These are phyloP conservation scores for Daphne laureola DNA, from an alignment of 441 rosid genomes.

Conservation along the genomic window DNA sequence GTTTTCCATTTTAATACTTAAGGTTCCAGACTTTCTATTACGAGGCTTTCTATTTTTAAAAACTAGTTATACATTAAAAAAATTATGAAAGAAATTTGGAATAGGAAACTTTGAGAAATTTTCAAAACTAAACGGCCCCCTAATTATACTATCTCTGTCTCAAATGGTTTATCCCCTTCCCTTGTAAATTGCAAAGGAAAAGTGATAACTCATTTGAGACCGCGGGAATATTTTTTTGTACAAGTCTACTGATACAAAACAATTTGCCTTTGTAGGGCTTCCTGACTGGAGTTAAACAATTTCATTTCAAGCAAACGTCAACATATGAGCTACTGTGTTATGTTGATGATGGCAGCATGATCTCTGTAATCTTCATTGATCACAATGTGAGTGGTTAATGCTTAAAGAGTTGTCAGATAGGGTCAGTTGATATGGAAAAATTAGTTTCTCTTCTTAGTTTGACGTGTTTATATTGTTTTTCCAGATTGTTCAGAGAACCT, in stretches of 20 bases:
- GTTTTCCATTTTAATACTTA: no score
- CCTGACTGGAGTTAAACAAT: conserved; percentile 80
- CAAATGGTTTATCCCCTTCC: no score
- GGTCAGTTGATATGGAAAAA: not conserved
- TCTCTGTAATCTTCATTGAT: conserved; percentile 75
- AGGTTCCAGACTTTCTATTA: no score
- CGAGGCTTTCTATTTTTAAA: no score
- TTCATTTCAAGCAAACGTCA: conserved; percentile 55
- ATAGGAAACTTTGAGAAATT: not conserved
- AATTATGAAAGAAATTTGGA: no score
- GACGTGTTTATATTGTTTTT: conserved; percentile 15
- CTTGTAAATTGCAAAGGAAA: no score
- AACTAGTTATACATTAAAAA: no score
- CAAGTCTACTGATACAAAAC: conserved; percentile 5
- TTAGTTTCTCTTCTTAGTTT: not conserved
- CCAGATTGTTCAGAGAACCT: conserved; percentile 66
- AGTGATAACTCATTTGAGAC: no score
- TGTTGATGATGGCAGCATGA: conserved; percentile 95
- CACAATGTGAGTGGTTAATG: conserved; percentile 47
- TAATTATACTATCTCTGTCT: no score
- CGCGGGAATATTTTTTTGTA: not conserved
- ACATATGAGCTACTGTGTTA: conserved; percentile 65
- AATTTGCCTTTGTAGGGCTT: conserved; percentile 51
- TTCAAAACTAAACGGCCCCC: no score
- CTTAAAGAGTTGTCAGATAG: conserved; percentile 6